Evolutionary conservation across 2,329 filamentous ascomycete genomes (phyloP), one percentile per base, ranked within the genome.

Genomic region (Colletotrichum tropicicola): DNA sequence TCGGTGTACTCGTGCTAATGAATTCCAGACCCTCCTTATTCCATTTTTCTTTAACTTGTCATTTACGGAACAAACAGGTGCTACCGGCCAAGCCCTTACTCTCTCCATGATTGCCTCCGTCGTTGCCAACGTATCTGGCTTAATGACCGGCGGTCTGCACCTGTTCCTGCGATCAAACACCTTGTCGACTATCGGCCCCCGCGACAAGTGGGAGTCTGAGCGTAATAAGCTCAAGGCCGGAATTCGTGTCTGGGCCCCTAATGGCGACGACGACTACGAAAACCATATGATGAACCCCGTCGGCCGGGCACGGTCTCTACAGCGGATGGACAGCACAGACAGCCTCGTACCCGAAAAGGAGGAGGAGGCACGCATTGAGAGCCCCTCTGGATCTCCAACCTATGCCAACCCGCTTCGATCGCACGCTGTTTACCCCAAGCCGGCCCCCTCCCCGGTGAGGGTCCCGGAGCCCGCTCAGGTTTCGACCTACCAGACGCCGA

Each of bases 101-200:
- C 77, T 89, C 4, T 82, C 87, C 3, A 88, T 90, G 81, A 85
- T 91, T 41, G 87, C 88, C 25, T 86, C 89, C 15, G 87, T 92
- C 6, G 87, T 89, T 3, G 81, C 88, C 15, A 91, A 91, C 71
- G 80, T 91, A 2, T 89, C 89, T 0, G 90, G 90, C 3, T 77
- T 92, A 15, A 82, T 89, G 73, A 89, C 87, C 15, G 88, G 89
- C 4, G 85, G 88, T 15, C 81, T 92, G 23, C 89, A 92, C 69
- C 78, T 92, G 8, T 90, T 91, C 70, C 80, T 92, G 52, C 85
- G 90, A 68, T 88, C 89, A 3, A 90, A 87, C 68, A 86, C 84
- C 13, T 81, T 85, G 12, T 82, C 85, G 12, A 85, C 85, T 25
- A 87, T 89, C 53, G 83, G 76, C 59, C 78, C 80, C 69, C 79